A percentile compares a stretch with the other conserved stretches of the same genome.
Conservation (phyloP, 768 basidiomycete species). For the Kwoniella sp. region DNA sequence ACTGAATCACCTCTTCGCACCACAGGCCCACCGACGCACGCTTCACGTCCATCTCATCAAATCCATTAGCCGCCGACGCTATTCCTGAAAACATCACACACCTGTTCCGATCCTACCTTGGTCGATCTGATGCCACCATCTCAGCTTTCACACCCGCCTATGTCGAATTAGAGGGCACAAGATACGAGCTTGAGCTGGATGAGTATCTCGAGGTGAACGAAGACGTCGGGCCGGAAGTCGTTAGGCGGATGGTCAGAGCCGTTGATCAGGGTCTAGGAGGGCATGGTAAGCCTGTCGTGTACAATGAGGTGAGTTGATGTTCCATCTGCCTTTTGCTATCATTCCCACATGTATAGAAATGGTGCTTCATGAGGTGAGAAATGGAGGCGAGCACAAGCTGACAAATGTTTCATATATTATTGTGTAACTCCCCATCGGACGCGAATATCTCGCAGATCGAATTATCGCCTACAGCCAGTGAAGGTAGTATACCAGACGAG, state of each 20-base stretch:
- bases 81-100: constrained; percentile 6
- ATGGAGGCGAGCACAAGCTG: background rate
- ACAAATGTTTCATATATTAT: background rate
- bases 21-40: constrained; percentile 19
- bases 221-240: background rate
- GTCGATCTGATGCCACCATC: background rate
- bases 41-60: background rate
- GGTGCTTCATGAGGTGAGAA: too few species aligned
- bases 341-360: too few species aligned
- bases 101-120: constrained; percentile 8
- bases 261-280: constrained; percentile 15
- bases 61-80: background rate
- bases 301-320: constrained; percentile 21
- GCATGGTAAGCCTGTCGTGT: background rate
- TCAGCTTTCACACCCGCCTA: constrained; percentile 3
- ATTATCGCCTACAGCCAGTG: constrained; percentile 1
- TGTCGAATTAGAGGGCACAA: constrained; percentile 5
- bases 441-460: constrained; percentile 7
- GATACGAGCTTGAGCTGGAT: constrained; percentile 17
- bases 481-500: constrained; percentile 8
- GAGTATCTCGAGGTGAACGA: constrained; percentile 14
- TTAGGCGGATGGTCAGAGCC: background rate
- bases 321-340: background rate
- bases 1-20: background rate
- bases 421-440: too few species aligned